Base-by-base conservation (phyloP, 352 stramenopile genomes). In the Globisporangium apiculatum region DNA sequence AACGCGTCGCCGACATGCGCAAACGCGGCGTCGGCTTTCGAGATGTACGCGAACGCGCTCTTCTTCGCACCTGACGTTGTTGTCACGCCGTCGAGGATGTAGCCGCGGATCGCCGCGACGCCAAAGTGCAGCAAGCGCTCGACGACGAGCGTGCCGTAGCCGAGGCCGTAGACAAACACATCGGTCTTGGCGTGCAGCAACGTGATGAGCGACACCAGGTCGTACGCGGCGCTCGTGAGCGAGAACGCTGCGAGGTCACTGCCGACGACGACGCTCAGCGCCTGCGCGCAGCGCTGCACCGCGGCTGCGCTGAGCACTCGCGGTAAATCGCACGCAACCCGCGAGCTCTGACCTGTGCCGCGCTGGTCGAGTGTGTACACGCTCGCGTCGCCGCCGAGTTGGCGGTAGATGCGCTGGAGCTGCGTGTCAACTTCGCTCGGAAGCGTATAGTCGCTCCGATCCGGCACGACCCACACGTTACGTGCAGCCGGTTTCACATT, bases 101-200 rank as follows among this genome's bases (percentile, higher is more conserved):
- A 89, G 3, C 83, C 79, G 7, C 69, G 55, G 53, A 90, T 66
- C 46, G 83, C 63, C 2, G 69, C 63, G 15, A 78, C 61, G 10
- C 54, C 60, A 3, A 83, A 76, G 55, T 87, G 76, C 66, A 89
- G 72, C n/a, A 85, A 55, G 4, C 82, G 65, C 64, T 91, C 76
- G 8, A 82, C 72, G 15, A 88, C 57, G 37, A 77, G 71, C 35
- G 83, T 83, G n/a, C 80, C 83, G 48, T 86, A 86, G 12, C 81
- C 81, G 7, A 91, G 57, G 0, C 79, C 79, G 65, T 93, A 93
- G 0, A 91, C 60, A 41, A 79, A 71, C 48, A 79, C 71, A 43
- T 69, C 58, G n/a, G 72, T 72, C 7, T 66, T 62, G 8, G 67
- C 55, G 35, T 81, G 74, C 18, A 68, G 48, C 15, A 79, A 46